Evolutionary conservation across 2,329 filamentous ascomycete species (phyloP), one percentile per base, ranked within the genome.

Genomic region (Cryphonectria nitschkei): DNA sequence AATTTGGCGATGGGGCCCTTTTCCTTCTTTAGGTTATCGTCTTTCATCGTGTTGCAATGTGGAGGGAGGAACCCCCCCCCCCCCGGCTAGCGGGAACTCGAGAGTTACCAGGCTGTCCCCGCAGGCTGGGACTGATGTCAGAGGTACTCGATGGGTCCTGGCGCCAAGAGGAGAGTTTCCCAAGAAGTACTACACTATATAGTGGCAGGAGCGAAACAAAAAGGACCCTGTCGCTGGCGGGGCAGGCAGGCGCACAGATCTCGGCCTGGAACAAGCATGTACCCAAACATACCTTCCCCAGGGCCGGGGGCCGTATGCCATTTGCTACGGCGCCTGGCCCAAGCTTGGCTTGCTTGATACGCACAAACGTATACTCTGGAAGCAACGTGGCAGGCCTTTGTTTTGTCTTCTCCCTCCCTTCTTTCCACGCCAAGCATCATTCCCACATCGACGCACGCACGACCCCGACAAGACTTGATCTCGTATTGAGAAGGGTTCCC

Each of bases 191-290:
- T 26, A 26, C 26, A 26, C 26, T 26, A 26, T 26, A 26, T 26
- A 11, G n/a, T 29, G 16, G 32, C 39, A 2, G 2, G 5, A 29
- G 37, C 19, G 7, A 3, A 43, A 14, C 37, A 16, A 46, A 65
- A 65, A 65, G 63, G 13, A 50, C 63, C 41, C 41, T 65, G 37
- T 43, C 11, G n/a, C 39, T 14, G 63, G 63, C 41, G 62, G 62
- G 39, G 58, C 22, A 34, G 32, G 16, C 26, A 32, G 19, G 58
- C 32, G 58, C 58, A 39, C 32, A 61, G 32, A 39, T n/a, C 14
- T 11, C 58, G 6, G 19, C 19, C 46, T n/a, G 46, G 46, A 9
- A 50, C 46, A 50, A 50, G 46, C 46, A 50, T n/a, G 43, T 19
- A 46, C 43, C 43, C 43, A 22, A 19, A 19, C 14, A 41, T 16